Percentiles rank a stretch among this genome's conserved stretches.
Conservation (phyloP, 108 stramenopile species). For the Licmophora abbreviata region DNA sequence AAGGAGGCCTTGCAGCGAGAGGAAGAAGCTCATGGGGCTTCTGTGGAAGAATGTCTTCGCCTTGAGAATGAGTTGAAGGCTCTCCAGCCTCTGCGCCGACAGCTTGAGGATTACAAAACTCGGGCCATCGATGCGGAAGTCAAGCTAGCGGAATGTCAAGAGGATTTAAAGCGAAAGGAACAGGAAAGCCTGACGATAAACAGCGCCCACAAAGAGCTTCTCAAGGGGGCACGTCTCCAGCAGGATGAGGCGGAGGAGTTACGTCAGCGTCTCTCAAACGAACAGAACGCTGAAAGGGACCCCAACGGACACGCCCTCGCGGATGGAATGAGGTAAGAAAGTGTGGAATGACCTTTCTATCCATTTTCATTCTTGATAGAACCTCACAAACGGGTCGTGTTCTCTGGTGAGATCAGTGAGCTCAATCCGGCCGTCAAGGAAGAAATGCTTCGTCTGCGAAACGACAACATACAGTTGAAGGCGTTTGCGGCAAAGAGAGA, state of each 20-base stretch:
- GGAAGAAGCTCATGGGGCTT: slow-evolving; percentile 65
- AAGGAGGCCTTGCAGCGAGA: slow-evolving; percentile 63
- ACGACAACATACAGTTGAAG: slow-evolving; percentile 60
- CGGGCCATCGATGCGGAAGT: slow-evolving; percentile 71
- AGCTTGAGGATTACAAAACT: slow-evolving; percentile 71
- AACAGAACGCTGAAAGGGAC: slow-evolving; percentile 13
- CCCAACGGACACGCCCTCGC: slow-evolving; percentile 33
- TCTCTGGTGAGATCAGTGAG: slow-evolving; percentile 29
- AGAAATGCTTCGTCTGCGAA: slow-evolving; percentile 61
- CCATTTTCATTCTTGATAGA: neutral
- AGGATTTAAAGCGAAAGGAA: slow-evolving; percentile 26
- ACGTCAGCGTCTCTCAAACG: slow-evolving; percentile 36
- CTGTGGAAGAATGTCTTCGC: slow-evolving; percentile 64
- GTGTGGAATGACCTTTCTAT: neutral
- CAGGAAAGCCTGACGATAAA: slow-evolving; percentile 26
- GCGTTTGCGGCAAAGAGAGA: slow-evolving; percentile 72
- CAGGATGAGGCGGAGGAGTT: slow-evolving; percentile 51
- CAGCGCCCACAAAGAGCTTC: slow-evolving; percentile 33
- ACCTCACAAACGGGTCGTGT: neutral
- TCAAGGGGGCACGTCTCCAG: slow-evolving; percentile 30
- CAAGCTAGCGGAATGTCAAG: slow-evolving; percentile 54
- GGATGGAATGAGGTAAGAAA: slow-evolving; percentile 53
- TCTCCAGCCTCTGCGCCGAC: slow-evolving; percentile 56
- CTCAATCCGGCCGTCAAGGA: slow-evolving; percentile 70
- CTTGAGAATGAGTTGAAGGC: slow-evolving; percentile 59